A percentile compares a stretch with the other conserved stretches of the same genome.
These are phyloP conservation scores for Tetracladium maxilliforme DNA, from an alignment of 2,329 filamentous ascomycete genomes.

Conservation along the genomic window DNA sequence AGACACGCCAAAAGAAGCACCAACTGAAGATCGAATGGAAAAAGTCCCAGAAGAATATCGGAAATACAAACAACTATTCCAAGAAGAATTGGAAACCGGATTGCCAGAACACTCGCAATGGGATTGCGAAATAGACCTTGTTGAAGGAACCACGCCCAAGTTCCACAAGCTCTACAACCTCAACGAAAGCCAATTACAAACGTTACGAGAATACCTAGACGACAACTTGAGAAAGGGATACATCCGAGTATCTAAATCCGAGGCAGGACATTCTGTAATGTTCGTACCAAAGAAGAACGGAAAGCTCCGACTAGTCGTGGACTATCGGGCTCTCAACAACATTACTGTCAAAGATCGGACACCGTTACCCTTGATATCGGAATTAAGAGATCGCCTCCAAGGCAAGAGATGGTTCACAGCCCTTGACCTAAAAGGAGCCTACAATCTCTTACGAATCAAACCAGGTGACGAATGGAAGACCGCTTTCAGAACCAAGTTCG, in stretches of 20 bases:
- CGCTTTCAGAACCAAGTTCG: constrained; percentile 6
- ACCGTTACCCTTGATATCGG: constrained; percentile 14
- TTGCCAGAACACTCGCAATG: no score
- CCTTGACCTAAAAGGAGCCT: constrained; percentile 3
- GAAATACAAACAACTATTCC: no score
- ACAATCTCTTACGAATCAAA: constrained; percentile 5
- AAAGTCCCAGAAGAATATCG: no score
- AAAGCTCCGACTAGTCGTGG: constrained; percentile 14
- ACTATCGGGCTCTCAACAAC: constrained; percentile 18
- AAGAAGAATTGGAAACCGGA: no score
- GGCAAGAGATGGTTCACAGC: constrained; percentile 7
- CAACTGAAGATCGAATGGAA: no score
- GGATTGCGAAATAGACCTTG: no score
- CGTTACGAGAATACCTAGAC: constrained; percentile 7
- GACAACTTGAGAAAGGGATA: constrained; percentile 7
- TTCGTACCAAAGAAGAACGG: constrained; percentile 16
- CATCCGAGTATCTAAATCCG: constrained; percentile 7
- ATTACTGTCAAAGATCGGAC: constrained; percentile 19
- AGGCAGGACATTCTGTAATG: constrained; percentile 10
- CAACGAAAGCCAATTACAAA: constrained; percentile 3
- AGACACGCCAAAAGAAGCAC: no score
- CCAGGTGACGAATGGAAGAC: constrained; percentile 7
- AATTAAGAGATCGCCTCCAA: constrained; percentile 12
- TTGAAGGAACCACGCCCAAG: no score
- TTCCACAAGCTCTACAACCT: constrained; percentile 8